These are phyloP conservation scores for Naganishia sp. DNA, from an alignment of 1,284 basidiomycete genomes.

Conservation along the genomic window DNA sequence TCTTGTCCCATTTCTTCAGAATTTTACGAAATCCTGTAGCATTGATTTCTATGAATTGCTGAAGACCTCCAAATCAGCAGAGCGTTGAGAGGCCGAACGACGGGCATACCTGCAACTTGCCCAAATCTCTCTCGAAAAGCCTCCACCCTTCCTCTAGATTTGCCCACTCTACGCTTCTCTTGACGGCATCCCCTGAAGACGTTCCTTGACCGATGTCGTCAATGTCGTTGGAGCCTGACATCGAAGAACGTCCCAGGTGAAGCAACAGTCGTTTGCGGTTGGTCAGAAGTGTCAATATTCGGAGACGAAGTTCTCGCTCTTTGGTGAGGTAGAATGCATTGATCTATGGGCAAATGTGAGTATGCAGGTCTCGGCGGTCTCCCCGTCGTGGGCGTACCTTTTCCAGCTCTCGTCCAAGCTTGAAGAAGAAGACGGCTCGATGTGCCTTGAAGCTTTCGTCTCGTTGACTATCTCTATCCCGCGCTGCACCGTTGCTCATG, in stretches of 20 bases:
- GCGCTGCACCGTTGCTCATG: slow-evolving; percentile 35
- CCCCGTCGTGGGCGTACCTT: slow-evolving; percentile 64
- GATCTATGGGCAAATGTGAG: slow-evolving; percentile 64
- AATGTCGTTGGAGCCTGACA: slow-evolving; percentile 32
- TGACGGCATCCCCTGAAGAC: slow-evolving; percentile 61
- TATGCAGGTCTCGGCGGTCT: neutral
- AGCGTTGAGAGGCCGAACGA: slow-evolving; percentile 17
- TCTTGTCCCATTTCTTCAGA: slow-evolving; percentile 98
- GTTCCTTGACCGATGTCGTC: slow-evolving; percentile 36
- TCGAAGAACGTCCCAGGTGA: slow-evolving; percentile 32
- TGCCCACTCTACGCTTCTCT: slow-evolving; percentile 74
- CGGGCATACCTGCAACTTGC: slow-evolving; percentile 80
- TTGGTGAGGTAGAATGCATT: slow-evolving; percentile 99
- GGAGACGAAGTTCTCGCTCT: slow-evolving; percentile 89
- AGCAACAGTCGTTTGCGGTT: slow-evolving; percentile 70
- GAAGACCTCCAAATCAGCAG: neutral
- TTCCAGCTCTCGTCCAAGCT: slow-evolving; percentile 94
- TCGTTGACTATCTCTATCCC: slow-evolving; percentile 39
- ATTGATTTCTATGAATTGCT: slow-evolving; percentile 95
- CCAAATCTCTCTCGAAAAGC: slow-evolving; percentile 91
- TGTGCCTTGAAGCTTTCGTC: slow-evolving; percentile 76
- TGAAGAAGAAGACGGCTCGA: slow-evolving; percentile 99
- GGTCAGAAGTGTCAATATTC: slow-evolving; percentile 88
- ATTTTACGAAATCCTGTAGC: slow-evolving; percentile 98
- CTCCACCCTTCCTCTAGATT: slow-evolving; percentile 95